A percentile compares a stretch with the other conserved stretches of the same genome.
Conservation (phyloP, 176 grass and related monocot genomes). For the Neostapfia colusana region DNA sequence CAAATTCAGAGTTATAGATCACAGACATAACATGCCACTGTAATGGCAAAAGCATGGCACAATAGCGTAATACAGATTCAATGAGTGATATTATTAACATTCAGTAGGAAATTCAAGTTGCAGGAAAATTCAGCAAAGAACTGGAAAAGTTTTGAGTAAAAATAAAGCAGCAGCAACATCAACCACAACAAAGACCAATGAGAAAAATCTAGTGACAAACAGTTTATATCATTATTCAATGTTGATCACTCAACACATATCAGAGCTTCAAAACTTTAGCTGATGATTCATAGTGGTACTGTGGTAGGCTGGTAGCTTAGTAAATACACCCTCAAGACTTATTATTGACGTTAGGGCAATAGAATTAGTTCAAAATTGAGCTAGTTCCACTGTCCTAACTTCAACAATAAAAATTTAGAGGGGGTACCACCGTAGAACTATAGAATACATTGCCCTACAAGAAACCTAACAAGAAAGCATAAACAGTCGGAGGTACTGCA, state of each 20-base stretch:
- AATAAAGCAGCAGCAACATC: not conserved
- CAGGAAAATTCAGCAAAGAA: constrained; percentile 14
- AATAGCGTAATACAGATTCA: not conserved
- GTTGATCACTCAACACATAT: not conserved
- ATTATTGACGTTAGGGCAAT: too few species aligned
- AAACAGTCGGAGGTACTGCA: not conserved
- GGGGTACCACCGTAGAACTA: too few species aligned
- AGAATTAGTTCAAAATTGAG: too few species aligned
- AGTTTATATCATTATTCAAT: not conserved
- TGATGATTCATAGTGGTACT: not conserved
- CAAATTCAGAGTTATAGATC: not conserved
- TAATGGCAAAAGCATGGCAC: not conserved
- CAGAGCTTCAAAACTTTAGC: not conserved
- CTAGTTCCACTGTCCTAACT: too few species aligned
- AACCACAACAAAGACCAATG: not conserved
- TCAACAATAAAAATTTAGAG: too few species aligned
- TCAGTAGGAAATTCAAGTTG: constrained; percentile 7
- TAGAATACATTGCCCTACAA: too few species aligned
- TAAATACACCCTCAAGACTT: too few species aligned
- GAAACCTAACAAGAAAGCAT: not conserved
- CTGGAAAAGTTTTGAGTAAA: not conserved
- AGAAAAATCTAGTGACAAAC: not conserved
- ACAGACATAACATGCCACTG: not conserved
- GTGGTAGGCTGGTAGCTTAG: too few species aligned
- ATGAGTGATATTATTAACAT: constrained; percentile 17